Percentiles rank a stretch among this genome's conserved stretches.
These are phyloP conservation scores for Porpolomopsis calyptriformis DNA, from an alignment of 768 basidiomycete genomes.

Conservation along the genomic window DNA sequence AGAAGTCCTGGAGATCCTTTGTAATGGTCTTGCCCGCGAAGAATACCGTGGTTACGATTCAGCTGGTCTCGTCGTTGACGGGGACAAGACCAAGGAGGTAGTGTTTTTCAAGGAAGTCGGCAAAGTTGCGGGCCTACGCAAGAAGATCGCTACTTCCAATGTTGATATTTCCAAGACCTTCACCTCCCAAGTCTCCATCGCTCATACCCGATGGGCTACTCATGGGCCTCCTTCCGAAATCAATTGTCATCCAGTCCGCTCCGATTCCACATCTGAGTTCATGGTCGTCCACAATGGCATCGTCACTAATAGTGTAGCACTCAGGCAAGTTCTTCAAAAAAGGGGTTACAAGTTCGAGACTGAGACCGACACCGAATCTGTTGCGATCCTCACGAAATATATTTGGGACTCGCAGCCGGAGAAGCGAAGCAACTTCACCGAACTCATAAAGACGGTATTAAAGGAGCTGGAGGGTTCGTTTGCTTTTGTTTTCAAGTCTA, in stretches of 20 bases:
- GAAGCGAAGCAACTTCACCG: slow-evolving; percentile 80
- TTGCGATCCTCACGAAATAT: slow-evolving; percentile 93
- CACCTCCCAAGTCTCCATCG: slow-evolving; percentile 88
- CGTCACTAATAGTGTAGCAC: slow-evolving; percentile 86
- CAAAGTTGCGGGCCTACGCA: slow-evolving; percentile 88
- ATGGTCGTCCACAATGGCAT: slow-evolving; percentile 97
- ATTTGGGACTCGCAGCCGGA: slow-evolving; percentile 87
- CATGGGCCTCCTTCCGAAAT: slow-evolving; percentile 80
- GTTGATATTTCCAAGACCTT: slow-evolving; percentile 69
- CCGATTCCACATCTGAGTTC: slow-evolving; percentile 74
- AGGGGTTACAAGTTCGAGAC: slow-evolving; percentile 89
- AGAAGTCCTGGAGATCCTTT: slow-evolving; percentile 83
- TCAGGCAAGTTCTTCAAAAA: slow-evolving; percentile 88
- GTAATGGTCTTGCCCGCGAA: slow-evolving; percentile 83
- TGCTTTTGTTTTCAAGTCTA: slow-evolving; percentile 97
- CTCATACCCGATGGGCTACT: slow-evolving; percentile 99
- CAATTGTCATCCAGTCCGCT: slow-evolving; percentile 94
- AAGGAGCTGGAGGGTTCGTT: slow-evolving; percentile 99
- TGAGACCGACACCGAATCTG: slow-evolving; percentile 97
- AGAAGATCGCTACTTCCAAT: slow-evolving; percentile 66
- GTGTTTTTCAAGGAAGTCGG: slow-evolving; percentile 96
- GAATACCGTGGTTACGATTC: slow-evolving; percentile 99
- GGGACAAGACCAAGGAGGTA: slow-evolving; percentile 69
- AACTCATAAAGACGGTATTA: slow-evolving; percentile 87
- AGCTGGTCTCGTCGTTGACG: slow-evolving; percentile 85